Conservation (phyloP, 2,329 filamentous ascomycete genomes). For the Aspergillus bombycis region DNA sequence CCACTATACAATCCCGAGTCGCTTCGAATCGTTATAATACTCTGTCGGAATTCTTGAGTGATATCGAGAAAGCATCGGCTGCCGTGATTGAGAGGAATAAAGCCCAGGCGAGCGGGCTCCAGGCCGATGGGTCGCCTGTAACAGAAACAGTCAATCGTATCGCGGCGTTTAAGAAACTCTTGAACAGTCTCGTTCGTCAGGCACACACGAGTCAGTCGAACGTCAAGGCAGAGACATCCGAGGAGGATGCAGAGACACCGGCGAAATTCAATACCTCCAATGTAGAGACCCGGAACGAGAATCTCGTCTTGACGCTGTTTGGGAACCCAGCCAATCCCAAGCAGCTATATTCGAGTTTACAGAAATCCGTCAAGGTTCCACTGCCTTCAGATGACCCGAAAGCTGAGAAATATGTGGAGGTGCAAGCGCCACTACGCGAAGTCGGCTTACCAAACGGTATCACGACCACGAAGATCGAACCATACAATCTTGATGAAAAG, state of each 20-base stretch:
- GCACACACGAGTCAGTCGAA: constrained; percentile 55
- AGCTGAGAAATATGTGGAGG: constrained; percentile 39
- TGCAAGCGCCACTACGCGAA: constrained; percentile 61
- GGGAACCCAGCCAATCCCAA: constrained; percentile 74
- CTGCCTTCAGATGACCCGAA: constrained; percentile 42
- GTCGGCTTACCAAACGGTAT: constrained; percentile 74
- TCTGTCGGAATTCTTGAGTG: constrained; percentile 45
- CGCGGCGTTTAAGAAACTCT: constrained; percentile 63
- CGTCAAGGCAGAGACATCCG: constrained; percentile 38
- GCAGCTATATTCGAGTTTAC: constrained; percentile 85
- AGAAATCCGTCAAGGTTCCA: constrained; percentile 49
- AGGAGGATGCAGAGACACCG: constrained; percentile 40
- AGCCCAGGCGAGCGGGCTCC: constrained; percentile 30
- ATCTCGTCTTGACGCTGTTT: constrained; percentile 72
- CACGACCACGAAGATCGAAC: constrained; percentile 67
- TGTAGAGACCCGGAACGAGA: constrained; percentile 53
- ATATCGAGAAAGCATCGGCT: constrained; percentile 45
- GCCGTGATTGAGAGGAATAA: constrained; percentile 43
- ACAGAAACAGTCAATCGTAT: constrained; percentile 50
- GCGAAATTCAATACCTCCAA: constrained; percentile 37
- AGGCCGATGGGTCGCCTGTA: constrained; percentile 30
- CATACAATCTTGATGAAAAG: constrained; percentile 45
- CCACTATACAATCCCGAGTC: constrained; percentile 44
- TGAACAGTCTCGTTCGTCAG: constrained; percentile 64
- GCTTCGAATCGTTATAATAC: constrained; percentile 42